Conservation (phyloP, 108 stramenopile species). For the Nitzschia sp. region DNA sequence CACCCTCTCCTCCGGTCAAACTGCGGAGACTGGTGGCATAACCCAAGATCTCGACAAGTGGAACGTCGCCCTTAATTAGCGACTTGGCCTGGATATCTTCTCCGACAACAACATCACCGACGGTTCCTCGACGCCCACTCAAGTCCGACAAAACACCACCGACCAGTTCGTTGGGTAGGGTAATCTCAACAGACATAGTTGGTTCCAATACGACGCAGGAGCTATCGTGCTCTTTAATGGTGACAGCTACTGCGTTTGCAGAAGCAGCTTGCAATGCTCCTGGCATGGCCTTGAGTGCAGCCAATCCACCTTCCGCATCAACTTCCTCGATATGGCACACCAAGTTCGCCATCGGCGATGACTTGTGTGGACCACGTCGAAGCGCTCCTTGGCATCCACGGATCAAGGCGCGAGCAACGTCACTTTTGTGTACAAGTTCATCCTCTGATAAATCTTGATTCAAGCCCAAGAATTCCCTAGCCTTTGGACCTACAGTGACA, state of each 20-base stretch:
- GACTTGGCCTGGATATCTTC: constrained; percentile 57
- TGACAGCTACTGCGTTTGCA: constrained; percentile 58
- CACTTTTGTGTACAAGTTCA: constrained; percentile 50
- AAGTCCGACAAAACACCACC: constrained; percentile 86
- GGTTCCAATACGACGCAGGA: constrained; percentile 75
- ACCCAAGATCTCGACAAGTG: constrained; percentile 81
- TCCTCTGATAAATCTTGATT: constrained; percentile 48
- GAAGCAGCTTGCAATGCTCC: constrained; percentile 76
- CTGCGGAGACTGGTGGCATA: constrained; percentile 83
- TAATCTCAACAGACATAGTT: constrained; percentile 77
- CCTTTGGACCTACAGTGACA: constrained; percentile 59
- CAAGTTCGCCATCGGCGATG: constrained; percentile 68
- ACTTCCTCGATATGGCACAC: constrained; percentile 66
- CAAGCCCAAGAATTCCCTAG: constrained; percentile 59
- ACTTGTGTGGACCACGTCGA: constrained; percentile 65
- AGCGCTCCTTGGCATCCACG: constrained; percentile 77
- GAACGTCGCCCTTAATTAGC: constrained; percentile 77
- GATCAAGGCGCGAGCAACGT: constrained; percentile 59
- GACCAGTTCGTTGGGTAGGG: constrained; percentile 71
- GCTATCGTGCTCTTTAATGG: constrained; percentile 40
- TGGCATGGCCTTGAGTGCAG: constrained; percentile 62
- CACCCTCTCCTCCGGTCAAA: constrained; percentile 82
- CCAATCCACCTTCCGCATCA: constrained; percentile 65
- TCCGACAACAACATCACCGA: constrained; percentile 77
- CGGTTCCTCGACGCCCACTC: constrained; percentile 70